Evolutionary conservation across 768 basidiomycete genomes (phyloP).

Genomic region (Coprinopsis cinerea): DNA sequence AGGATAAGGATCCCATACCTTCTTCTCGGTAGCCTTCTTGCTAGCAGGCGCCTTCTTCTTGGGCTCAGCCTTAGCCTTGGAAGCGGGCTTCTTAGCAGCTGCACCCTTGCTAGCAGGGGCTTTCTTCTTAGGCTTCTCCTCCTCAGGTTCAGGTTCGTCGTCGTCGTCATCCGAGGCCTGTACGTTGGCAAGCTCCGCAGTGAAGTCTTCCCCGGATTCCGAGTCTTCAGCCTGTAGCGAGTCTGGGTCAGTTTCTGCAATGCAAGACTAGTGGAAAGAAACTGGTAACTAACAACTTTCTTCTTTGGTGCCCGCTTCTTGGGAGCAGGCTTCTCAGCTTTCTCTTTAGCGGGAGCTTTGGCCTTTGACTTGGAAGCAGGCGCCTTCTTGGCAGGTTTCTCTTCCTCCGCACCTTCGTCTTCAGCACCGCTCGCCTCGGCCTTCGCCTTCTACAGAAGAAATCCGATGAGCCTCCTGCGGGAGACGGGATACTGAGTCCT

Average conservation of each 20-base stretch:
- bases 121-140: constrained; percentile 41
- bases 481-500: background rate
- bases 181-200: constrained; percentile 34
- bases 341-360: constrained; percentile 6
- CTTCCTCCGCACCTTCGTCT: constrained; percentile 29
- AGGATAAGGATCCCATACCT: constrained; percentile 6
- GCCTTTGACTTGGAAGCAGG: constrained; percentile 22
- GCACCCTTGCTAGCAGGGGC: constrained; percentile 35
- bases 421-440: constrained; percentile 25
- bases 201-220: constrained; percentile 40
- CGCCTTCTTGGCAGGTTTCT: constrained; percentile 25
- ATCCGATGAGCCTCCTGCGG: constrained; percentile 11
- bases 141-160: constrained; percentile 33
- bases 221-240: constrained; percentile 23
- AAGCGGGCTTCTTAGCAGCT: constrained; percentile 12
- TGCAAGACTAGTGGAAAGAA: constrained; percentile 5
- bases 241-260: background rate
- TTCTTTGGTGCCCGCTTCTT: constrained; percentile 47
- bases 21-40: constrained; percentile 9
- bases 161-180: constrained; percentile 22
- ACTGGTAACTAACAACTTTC: constrained; percentile 22
- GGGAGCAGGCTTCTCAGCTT: constrained; percentile 30
- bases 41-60: constrained; percentile 36
- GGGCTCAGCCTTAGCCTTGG: constrained; percentile 32
- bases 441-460: constrained; percentile 21